Conservation (phyloP, 1,284 basidiomycete genomes). For the Veloboletus limbatus region DNA sequence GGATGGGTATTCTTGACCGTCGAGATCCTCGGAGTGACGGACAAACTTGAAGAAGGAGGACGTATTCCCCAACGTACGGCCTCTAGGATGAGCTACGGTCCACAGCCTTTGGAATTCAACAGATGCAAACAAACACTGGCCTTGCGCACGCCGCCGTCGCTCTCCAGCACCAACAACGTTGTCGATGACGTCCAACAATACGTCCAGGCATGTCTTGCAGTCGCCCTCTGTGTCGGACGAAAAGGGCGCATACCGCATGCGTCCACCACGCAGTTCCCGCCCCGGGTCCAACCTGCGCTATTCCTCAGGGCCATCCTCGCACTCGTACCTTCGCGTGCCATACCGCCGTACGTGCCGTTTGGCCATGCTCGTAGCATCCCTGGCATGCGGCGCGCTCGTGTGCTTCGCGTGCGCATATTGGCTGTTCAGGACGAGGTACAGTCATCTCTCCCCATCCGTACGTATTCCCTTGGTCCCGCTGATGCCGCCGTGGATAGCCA, state of each 20-base stretch:
- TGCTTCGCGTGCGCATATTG: conserved; percentile 63
- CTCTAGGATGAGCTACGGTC: no score
- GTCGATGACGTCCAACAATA: conserved; percentile 19
- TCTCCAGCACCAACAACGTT: no score
- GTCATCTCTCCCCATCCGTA: conserved; percentile 29
- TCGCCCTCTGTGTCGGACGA: conserved; percentile 66
- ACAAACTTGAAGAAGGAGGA: no score
- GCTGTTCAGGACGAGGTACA: conserved; percentile 60
- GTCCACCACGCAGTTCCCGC: conserved; percentile 38
- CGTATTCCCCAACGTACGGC: no score
- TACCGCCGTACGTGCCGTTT: conserved; percentile 28
- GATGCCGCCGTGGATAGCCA: conserved; percentile 14
- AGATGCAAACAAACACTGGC: conserved; percentile 15
- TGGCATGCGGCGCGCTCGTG: conserved; percentile 46
- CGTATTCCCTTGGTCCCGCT: conserved; percentile 21
- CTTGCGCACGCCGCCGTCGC: no score
- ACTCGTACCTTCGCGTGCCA: conserved; percentile 13
- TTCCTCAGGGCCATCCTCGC: conserved; percentile 14
- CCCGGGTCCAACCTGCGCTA: conserved; percentile 10
- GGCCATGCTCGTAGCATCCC: conserved; percentile 43
- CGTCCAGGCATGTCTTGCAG: conserved; percentile 24
- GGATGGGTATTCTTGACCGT: no score
- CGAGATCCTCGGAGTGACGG: no score
- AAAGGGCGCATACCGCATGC: conserved; percentile 60
- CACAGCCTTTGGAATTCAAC: conserved; percentile 16